phyloP scores from a whole-genome alignment of 495 filamentous ascomycete species.

The Patellaria atrata region DNA sequence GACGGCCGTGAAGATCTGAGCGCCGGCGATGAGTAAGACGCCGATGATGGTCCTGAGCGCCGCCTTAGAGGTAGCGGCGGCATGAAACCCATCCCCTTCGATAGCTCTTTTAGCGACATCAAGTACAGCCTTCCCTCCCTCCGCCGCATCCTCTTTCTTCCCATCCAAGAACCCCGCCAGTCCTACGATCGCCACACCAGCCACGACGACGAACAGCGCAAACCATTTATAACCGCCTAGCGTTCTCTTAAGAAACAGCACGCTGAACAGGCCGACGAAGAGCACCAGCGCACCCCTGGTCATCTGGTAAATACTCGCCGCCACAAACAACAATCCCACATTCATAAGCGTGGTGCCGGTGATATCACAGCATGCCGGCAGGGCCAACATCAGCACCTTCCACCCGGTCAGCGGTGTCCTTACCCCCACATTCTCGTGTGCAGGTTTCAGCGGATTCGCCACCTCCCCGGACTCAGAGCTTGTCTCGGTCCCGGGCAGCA shows the following conservation, averaged over 20 bases:
- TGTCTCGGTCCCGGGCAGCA: constrained; percentile 25
- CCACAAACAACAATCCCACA: constrained; percentile 82
- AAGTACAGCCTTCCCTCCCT: constrained; percentile 14
- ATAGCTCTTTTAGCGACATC: constrained; percentile 3
- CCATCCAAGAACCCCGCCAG: constrained; percentile 71
- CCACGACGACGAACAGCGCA: constrained; percentile 69
- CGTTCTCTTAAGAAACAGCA: constrained; percentile 68
- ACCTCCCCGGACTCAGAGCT: constrained; percentile 31
- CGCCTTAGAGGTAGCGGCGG: constrained; percentile 34
- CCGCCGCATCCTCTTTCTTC: constrained; percentile 40
- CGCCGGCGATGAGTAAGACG: constrained; percentile 74
- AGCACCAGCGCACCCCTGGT: constrained; percentile 85
- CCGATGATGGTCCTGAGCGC: constrained; percentile 64
- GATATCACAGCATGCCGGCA: constrained; percentile 89
- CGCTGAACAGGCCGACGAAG: constrained; percentile 91
- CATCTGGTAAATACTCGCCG: constrained; percentile 96
- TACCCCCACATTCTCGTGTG: constrained; percentile 28
- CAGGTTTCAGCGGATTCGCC: constrained; percentile 34
- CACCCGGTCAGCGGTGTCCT: constrained; percentile 48
- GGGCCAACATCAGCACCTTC: constrained; percentile 60
- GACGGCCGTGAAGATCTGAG: constrained; percentile 90
- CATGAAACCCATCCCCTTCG: constrained; percentile 2
- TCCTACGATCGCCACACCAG: constrained; percentile 80
- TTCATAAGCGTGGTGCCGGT: constrained; percentile 95
- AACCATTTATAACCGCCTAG: constrained; percentile 79